These are phyloP conservation scores for Scytalidium lignicola DNA, from an alignment of 2,329 filamentous ascomycete genomes.

Conservation along the genomic window DNA sequence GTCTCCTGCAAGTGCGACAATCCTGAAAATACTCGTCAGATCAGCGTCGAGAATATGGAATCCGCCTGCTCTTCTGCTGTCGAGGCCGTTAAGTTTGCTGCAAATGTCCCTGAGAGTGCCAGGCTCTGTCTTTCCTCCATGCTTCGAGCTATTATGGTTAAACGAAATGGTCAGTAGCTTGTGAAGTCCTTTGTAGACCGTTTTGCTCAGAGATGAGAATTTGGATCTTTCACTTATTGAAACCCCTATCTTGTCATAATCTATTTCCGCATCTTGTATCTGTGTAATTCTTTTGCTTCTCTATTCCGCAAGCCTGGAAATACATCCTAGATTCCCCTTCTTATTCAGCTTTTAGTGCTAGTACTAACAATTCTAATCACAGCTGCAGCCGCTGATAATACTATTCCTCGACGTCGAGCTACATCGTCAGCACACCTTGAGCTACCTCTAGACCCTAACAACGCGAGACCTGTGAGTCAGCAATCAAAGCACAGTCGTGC, in stretches of 20 bases:
- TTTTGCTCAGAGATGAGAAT: no score
- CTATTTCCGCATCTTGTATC: no score
- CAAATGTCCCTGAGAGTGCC: conserved; percentile 64
- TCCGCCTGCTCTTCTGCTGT: conserved; percentile 63
- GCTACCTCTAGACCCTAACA: conserved; percentile 42
- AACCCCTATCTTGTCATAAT: no score
- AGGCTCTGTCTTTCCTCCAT: conserved; percentile 73
- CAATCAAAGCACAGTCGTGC: conserved; percentile 64
- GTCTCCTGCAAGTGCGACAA: conserved; percentile 89
- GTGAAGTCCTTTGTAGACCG: background rate
- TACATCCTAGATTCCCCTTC: no score
- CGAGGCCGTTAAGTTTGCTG: conserved; percentile 68
- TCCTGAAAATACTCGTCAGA: conserved; percentile 61
- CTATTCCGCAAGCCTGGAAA: no score
- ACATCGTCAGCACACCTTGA: conserved; percentile 60
- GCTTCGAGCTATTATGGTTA: conserved; percentile 63
- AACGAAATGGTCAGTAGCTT: conserved; percentile 60
- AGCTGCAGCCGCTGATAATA: conserved; percentile 10
- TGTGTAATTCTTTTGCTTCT: no score
- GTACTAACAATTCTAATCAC: background rate
- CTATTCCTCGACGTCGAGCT: conserved; percentile 49
- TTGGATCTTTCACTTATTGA: no score
- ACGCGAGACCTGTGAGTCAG: conserved; percentile 50
- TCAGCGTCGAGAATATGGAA: conserved; percentile 66
- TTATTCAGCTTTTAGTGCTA: background rate